These are phyloP conservation scores for Omphalea diandra DNA, from an alignment of 441 rosid genomes.

Conservation along the genomic window DNA sequence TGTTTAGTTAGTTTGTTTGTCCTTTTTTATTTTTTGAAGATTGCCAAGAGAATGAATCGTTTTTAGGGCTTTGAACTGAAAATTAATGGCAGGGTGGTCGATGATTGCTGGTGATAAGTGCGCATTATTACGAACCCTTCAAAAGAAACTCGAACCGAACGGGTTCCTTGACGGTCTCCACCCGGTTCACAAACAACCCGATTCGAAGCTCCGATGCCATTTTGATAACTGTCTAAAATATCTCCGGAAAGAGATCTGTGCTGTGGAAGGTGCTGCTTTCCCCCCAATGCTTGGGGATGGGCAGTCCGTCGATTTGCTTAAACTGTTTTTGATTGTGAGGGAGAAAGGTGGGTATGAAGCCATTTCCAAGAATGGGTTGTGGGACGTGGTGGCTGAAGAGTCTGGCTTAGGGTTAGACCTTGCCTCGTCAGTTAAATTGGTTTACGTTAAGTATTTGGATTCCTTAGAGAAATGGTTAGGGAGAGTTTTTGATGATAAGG, in stretches of 20 bases:
- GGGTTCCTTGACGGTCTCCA: slow-evolving; percentile 25
- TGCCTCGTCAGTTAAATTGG: slow-evolving; percentile 40
- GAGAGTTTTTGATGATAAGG: slow-evolving; percentile 33
- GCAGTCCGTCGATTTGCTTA: slow-evolving; percentile 39
- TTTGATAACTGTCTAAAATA: slow-evolving; percentile 29
- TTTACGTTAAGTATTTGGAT: slow-evolving; percentile 54
- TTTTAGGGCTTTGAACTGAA: slow-evolving; percentile 40
- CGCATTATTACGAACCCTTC: slow-evolving; percentile 25
- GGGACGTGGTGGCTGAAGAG: slow-evolving; percentile 58
- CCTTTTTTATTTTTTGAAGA: slow-evolving; percentile 7
- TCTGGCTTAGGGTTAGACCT: slow-evolving; percentile 36
- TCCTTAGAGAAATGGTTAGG: slow-evolving; percentile 50
- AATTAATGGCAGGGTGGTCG: slow-evolving; percentile 75
- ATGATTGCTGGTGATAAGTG: slow-evolving; percentile 38
- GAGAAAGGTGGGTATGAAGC: slow-evolving; percentile 44
- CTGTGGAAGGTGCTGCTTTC: slow-evolving; percentile 28
- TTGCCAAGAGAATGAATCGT: slow-evolving; percentile 23
- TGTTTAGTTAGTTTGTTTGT: background rate
- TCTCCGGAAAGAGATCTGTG: slow-evolving; percentile 36
- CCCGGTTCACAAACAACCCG: slow-evolving; percentile 8
- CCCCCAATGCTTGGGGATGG: slow-evolving; percentile 56
- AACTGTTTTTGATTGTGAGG: slow-evolving; percentile 44
- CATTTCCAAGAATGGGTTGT: slow-evolving; percentile 40
- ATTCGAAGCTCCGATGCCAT: slow-evolving; percentile 21
- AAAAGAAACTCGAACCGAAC: slow-evolving; percentile 20